A percentile compares a stretch with the other conserved stretches of the same genome.
Evolutionary conservation across 805 yeast species (phyloP).

Genomic region (Schwanniomyces vanrijiae): DNA sequence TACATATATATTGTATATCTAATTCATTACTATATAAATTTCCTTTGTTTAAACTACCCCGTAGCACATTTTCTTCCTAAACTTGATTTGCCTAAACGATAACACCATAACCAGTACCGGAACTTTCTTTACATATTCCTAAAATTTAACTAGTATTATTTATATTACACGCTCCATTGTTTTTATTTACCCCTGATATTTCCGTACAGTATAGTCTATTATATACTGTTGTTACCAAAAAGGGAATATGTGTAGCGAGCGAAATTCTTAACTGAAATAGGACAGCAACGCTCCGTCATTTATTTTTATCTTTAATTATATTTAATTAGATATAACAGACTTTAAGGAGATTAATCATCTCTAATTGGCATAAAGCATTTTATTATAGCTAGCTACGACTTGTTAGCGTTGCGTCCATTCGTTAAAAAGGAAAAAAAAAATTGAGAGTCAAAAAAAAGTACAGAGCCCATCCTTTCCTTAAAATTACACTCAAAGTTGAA

Average conservation of each 20-base stretch:
- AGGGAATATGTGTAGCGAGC: background rate
- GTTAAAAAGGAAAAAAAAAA: background rate
- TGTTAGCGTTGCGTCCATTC: background rate
- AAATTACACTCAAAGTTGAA: background rate
- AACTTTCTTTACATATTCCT: background rate
- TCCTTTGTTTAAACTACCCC: too few relatives aligned
- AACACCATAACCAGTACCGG: background rate
- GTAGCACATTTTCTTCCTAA: background rate
- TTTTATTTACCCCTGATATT: background rate
- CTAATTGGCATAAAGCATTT: background rate
- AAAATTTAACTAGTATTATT: background rate
- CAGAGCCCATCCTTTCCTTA: background rate
- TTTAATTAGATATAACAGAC: background rate
- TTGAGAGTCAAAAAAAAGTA: background rate
- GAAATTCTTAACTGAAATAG: background rate
- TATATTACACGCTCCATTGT: background rate
- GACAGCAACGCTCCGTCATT: background rate
- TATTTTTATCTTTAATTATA: background rate
- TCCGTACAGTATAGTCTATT: background rate
- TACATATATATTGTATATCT: too few relatives aligned
- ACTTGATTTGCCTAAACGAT: background rate
- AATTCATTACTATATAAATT: background rate
- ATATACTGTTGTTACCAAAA: background rate
- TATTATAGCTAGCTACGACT: background rate
- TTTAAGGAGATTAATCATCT: background rate